Evolutionary conservation across 768 basidiomycete species (phyloP), one percentile per base, ranked within the genome.

Genomic region (Mycena pura): DNA sequence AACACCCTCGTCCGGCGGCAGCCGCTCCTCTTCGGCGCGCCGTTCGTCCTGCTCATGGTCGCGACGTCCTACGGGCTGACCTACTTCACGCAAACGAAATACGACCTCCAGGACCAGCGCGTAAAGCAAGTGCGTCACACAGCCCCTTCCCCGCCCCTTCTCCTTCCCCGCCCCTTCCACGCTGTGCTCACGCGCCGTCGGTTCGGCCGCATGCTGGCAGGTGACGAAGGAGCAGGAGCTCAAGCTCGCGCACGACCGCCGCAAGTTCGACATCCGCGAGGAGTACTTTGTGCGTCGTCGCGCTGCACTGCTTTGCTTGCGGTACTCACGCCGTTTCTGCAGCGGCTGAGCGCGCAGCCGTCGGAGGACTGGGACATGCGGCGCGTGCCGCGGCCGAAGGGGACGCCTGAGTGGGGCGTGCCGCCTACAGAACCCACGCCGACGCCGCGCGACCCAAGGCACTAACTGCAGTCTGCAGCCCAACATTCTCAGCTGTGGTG

Each of bases 351-450:
- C 68, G 82, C 87, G 5, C 75, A 78, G 28, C 76, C 82, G 4
- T 83, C 87, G 50, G 85, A 90, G 57, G 86, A 93, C 3, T 96
- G 92, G 90, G 96, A 99, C 66, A 89, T 88, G 44, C 91, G 91
- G 68, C 81, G 96, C 36, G 92, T 97, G 31, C 81, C 82, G 28
- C 81, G 96, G 39, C 93, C 95, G 4, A 86, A 87, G 36, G 96
- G 95, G 17, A 76, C 93, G n/a, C 93, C 93, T 1, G 95, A 96
- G 72, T 96, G 94, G 96, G 96, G 95, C 55, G 88, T 92, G 22
- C 85, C 91, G 19, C 92, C 93, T 3, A 77, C 84, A 3, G 85
- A 85, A 70, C 82, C 85, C 14, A 39, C n/a, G 19, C 48, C 15
- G 48, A 24, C 48, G 48, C 48, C 34, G 48, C 45, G 29, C n/a